Base-by-base conservation (phyloP, 768 basidiomycete species). In the Hydnomerulius pinastri region DNA sequence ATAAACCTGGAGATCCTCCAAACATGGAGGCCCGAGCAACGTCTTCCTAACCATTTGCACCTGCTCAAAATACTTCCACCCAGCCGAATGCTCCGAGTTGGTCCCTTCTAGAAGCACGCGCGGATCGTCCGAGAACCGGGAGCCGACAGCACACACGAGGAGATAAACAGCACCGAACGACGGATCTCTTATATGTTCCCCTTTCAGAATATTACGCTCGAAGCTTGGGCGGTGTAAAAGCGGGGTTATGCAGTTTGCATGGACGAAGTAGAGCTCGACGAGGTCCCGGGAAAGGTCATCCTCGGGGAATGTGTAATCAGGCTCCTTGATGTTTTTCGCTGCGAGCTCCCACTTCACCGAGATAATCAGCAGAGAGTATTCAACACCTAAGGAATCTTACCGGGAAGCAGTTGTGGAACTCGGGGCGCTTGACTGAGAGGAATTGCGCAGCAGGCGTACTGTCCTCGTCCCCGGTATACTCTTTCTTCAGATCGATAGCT, bases 211-310 rank as follows among this genome's bases (percentile, higher is more conserved):
- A 15, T 73, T 70, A 20, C 71, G 69, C 32, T 84, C 76, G 56
- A 94, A 91, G 4, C 80, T 80, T 0, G 82, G 83, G 4, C 83
- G 78, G 57, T 93, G 91, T 4, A 96, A 73, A 4, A 94, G 73
- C 1, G 91, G 90, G 0, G 79, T 58, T 46, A 77, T 71, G n/a
- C 75, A 51, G 59, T 92, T 87, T 50, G 76, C 47, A 28, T 77
- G 54, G 1, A 53, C 51, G 62, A 94, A 96, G 59, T 86, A 92
- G 21, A 82, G 67, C 29, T 85, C 76, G 30, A 90, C 67, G 32
- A 94, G 74, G 0, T 56, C 37, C 7, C 52, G 36, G 12, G 79
- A 71, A 38, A 93, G 76, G 38, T 80, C 77, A 1, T 65, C 49
- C 4, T 77, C 72, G 0, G 84, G 85, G 57, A 82, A 85, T 1